Evolutionary conservation across 1,139 yeast genomes (phyloP).

Genomic region (Groenewaldozyma sp.): DNA sequence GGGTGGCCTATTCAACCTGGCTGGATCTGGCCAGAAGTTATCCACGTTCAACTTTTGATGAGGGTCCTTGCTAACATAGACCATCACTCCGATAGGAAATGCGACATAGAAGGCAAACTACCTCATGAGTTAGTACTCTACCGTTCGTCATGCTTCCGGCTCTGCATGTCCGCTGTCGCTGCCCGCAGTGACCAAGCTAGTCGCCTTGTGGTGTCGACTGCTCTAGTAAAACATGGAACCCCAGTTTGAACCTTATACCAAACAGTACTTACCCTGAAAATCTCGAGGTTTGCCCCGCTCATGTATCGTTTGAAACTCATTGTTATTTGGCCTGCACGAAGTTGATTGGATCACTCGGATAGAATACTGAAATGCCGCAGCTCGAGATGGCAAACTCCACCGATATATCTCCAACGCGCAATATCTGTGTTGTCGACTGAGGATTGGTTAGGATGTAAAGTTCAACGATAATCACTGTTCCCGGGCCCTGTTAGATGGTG

Average conservation of each 20-base stretch:
- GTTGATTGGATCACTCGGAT: no score
- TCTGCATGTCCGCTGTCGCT: neutral
- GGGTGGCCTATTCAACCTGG: constrained; percentile 80
- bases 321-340: no score
- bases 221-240: no score
- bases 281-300: constrained; percentile 39
- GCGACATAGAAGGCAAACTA: constrained; percentile 78
- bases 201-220: neutral
- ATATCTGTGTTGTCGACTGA: no score
- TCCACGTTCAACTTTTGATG: constrained; percentile 83
- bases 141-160: neutral
- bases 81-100: constrained; percentile 83
- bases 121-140: constrained; percentile 4
- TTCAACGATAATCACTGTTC: no score
- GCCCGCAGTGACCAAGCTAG: neutral
- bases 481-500: no score
- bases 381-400: no score
- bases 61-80: constrained; percentile 83
- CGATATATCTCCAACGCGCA: no score
- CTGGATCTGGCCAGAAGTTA: constrained; percentile 98
- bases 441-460: no score
- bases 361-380: no score
- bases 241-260: no score
- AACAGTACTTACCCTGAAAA: constrained; percentile 45
- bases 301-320: neutral